These are phyloP conservation scores for Zizania palustris DNA, from an alignment of 202 grass and related monocot genomes.

Conservation along the genomic window DNA sequence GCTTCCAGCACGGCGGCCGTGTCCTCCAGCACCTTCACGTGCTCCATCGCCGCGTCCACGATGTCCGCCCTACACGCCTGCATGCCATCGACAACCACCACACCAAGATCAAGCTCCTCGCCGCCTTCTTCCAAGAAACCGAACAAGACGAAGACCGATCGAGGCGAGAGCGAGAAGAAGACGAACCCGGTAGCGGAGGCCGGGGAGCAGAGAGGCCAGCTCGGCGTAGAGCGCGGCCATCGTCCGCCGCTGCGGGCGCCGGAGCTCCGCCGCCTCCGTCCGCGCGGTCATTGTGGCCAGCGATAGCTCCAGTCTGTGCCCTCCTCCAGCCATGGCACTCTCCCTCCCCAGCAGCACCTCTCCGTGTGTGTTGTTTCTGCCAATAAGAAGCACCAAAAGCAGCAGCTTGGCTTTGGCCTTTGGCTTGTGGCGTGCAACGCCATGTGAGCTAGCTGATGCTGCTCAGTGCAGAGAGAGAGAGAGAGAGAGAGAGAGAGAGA, in stretches of 20 bases:
- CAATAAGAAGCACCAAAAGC: slow-evolving; percentile 1
- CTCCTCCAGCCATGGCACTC: slow-evolving; percentile 21
- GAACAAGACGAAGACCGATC: not conserved
- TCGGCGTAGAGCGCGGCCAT: slow-evolving; percentile 7
- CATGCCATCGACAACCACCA: not conserved
- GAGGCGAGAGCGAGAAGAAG: too few relatives aligned
- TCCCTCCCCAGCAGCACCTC: too few relatives aligned
- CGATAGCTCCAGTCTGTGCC: slow-evolving; percentile 8
- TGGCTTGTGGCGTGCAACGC: not conserved
- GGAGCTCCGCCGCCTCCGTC: not conserved
- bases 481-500: too few relatives aligned
- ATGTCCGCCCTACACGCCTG: slow-evolving; percentile 21
- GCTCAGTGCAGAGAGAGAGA: too few relatives aligned
- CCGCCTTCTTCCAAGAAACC: slow-evolving; percentile 15
- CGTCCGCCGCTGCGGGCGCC: not conserved
- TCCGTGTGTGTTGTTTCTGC: too few relatives aligned
- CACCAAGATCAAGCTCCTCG: not conserved
- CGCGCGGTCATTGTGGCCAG: slow-evolving; percentile 28
- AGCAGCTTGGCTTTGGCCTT: too few relatives aligned
- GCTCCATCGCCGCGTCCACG: slow-evolving; percentile 34
- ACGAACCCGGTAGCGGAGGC: slow-evolving; percentile 28
- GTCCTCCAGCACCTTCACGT: slow-evolving; percentile 39
- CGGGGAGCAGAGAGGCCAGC: slow-evolving; percentile 38
- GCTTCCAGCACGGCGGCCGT: slow-evolving; percentile 41
- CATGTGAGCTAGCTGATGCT: too few relatives aligned